Conservation (phyloP, 805 yeast species). For the Hanseniaspora taiwanica region DNA sequence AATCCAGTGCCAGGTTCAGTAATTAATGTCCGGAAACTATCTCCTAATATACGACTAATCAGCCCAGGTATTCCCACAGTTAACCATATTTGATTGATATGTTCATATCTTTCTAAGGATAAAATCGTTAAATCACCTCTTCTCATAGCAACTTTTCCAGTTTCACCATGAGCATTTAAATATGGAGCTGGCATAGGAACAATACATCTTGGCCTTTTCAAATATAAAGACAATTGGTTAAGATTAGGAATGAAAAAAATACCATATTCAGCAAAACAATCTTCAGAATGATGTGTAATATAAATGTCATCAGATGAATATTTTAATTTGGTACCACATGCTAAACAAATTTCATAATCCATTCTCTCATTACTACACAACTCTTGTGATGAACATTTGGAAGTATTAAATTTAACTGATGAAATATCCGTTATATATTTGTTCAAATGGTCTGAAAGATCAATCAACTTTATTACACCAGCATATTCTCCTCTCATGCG, state of each 20-base stretch:
- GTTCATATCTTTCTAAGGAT: slow-evolving; percentile 38
- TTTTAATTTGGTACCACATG: slow-evolving; percentile 28
- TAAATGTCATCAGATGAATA: slow-evolving; percentile 17
- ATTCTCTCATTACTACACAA: slow-evolving; percentile 19
- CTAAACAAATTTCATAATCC: slow-evolving; percentile 33
- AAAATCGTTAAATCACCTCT: slow-evolving; percentile 45
- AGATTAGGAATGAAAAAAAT: slow-evolving; percentile 26
- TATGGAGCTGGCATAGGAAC: slow-evolving; percentile 48
- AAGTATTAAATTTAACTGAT: slow-evolving; percentile 11
- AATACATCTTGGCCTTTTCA: slow-evolving; percentile 21
- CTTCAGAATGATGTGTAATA: slow-evolving; percentile 19
- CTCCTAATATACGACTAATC: slow-evolving; percentile 27
- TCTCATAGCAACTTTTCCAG: slow-evolving; percentile 40
- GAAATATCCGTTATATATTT: slow-evolving; percentile 25
- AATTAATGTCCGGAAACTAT: slow-evolving; percentile 20
- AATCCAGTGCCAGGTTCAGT: slow-evolving; percentile 11
- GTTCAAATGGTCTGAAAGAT: slow-evolving; percentile 35
- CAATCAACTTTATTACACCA: slow-evolving; percentile 38
- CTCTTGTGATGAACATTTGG: too few species aligned
- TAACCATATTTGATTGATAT: slow-evolving; percentile 48
- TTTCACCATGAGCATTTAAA: slow-evolving; percentile 63
- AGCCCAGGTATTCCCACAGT: slow-evolving; percentile 43
- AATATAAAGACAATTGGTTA: slow-evolving; percentile 21
- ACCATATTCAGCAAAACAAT: slow-evolving; percentile 23
- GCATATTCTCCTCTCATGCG: slow-evolving; percentile 31